phyloP scores from a whole-genome alignment of 108 stramenopile species.

The Cyclotella sp. region DNA sequence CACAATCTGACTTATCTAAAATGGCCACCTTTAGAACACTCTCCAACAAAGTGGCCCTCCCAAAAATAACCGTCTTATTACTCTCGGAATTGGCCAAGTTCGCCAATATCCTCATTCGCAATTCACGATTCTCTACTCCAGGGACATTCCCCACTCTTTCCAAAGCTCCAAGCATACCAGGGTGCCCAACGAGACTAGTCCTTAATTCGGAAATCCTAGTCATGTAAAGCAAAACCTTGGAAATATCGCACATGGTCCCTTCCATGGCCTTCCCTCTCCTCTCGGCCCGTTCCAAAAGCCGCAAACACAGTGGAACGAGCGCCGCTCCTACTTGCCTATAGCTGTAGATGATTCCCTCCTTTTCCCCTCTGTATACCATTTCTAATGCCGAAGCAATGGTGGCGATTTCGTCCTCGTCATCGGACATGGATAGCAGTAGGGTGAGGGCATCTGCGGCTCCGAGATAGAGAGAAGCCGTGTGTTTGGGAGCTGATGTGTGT shows the following conservation, averaged over 20 bases:
- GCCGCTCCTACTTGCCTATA: slow-evolving; percentile 68
- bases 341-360: slow-evolving; percentile 56
- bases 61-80: slow-evolving; percentile 71
- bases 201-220: slow-evolving; percentile 71
- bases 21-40: slow-evolving; percentile 67
- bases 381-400: slow-evolving; percentile 78
- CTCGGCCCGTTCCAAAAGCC: slow-evolving; percentile 70
- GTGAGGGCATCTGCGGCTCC: slow-evolving; percentile 74
- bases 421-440: slow-evolving; percentile 61
- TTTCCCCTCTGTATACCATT: slow-evolving; percentile 77
- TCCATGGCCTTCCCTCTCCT: slow-evolving; percentile 45
- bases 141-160: slow-evolving; percentile 50
- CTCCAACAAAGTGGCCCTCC: slow-evolving; percentile 61
- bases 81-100: slow-evolving; percentile 82
- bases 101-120: slow-evolving; percentile 72
- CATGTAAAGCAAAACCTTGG: slow-evolving; percentile 68
- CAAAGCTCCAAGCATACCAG: slow-evolving; percentile 67
- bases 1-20: slow-evolving; percentile 65
- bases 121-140: slow-evolving; percentile 64
- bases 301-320: slow-evolving; percentile 63
- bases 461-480: slow-evolving; percentile 70
- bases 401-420: slow-evolving; percentile 75
- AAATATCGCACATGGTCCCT: slow-evolving; percentile 63
- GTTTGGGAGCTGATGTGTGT: slow-evolving; percentile 5
- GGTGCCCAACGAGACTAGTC: slow-evolving; percentile 51